Evolutionary conservation across 176 grass and related monocot species (phyloP).

Genomic region (Saccharum spontaneum): DNA sequence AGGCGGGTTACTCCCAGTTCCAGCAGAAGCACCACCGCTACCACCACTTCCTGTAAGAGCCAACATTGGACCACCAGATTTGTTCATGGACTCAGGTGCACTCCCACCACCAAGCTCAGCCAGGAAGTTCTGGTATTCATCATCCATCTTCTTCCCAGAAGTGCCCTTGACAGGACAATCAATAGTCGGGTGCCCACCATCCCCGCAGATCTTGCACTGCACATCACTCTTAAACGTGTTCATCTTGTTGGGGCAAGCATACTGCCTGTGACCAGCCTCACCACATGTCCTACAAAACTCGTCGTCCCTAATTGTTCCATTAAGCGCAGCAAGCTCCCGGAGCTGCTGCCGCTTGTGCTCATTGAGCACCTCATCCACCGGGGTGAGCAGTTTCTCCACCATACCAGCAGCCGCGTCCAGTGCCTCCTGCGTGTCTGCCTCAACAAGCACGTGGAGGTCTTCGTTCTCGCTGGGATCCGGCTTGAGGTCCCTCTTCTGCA

Average conservation of each 20-base stretch:
- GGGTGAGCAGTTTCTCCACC: slow-evolving; percentile 95
- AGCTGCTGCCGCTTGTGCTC: slow-evolving; percentile 99
- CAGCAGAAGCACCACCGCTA: background rate
- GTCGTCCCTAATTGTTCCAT: slow-evolving; percentile 95
- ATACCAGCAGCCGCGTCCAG: slow-evolving; percentile 83
- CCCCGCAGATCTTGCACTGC: slow-evolving; percentile 90
- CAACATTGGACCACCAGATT: slow-evolving; percentile 58
- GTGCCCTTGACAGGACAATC: slow-evolving; percentile 93
- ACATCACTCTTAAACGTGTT: slow-evolving; percentile 92
- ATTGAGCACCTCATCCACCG: slow-evolving; percentile 92
- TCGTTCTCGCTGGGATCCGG: slow-evolving; percentile 95
- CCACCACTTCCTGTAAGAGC: slow-evolving; percentile 52
- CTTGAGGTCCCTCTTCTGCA: slow-evolving; percentile 92
- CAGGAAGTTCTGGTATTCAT: slow-evolving; percentile 97
- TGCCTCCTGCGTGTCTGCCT: slow-evolving; percentile 81
- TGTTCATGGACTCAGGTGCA: slow-evolving; percentile 79
- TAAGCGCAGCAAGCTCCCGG: slow-evolving; percentile 78
- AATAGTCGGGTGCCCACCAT: slow-evolving; percentile 94
- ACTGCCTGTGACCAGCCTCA: slow-evolving; percentile 92
- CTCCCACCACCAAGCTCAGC: slow-evolving; percentile 95
- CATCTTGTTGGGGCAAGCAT: slow-evolving; percentile 68
- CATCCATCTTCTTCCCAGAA: slow-evolving; percentile 94
- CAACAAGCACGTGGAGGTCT: slow-evolving; percentile 93
- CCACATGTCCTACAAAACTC: slow-evolving; percentile 94
- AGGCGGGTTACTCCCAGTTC: slow-evolving; percentile 50